A percentile compares a stretch with the other conserved stretches of the same genome.
phyloP scores from a whole-genome alignment of 2,329 filamentous ascomycete species.

The Xylaria arbuscula region DNA sequence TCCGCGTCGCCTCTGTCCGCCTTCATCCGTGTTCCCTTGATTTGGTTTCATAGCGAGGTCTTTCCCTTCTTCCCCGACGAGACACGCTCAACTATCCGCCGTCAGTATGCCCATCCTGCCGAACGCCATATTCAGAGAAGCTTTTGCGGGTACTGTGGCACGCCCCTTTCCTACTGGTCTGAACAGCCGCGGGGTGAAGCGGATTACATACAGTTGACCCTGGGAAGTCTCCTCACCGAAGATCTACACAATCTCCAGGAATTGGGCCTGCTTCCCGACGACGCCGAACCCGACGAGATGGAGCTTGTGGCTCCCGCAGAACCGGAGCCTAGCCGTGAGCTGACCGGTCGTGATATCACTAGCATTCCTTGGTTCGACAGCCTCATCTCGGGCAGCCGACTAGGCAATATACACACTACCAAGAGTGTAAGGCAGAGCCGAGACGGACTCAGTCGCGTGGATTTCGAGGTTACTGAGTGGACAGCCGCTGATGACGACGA shows the following conservation, averaged over 20 bases:
- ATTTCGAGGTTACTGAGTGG: constrained; percentile 89
- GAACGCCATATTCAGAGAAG: constrained; percentile 73
- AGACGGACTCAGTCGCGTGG: constrained; percentile 74
- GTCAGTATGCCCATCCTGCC: constrained; percentile 71
- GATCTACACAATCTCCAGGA: constrained; percentile 80
- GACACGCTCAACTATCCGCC: constrained; percentile 72
- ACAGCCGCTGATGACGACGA: constrained; percentile 60
- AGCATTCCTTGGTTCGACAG: constrained; percentile 88
- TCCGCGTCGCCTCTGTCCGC: constrained; percentile 80
- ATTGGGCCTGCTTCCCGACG: constrained; percentile 74
- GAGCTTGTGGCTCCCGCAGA: constrained; percentile 45
- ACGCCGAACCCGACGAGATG: constrained; percentile 46
- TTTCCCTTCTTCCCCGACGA: constrained; percentile 83
- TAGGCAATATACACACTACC: constrained; percentile 75
- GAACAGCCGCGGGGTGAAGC: constrained; percentile 77
- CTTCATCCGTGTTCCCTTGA: constrained; percentile 84
- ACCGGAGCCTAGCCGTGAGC: constrained; percentile 49
- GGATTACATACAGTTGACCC: constrained; percentile 81
- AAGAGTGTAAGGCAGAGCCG: constrained; percentile 64
- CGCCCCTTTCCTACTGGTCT: constrained; percentile 84
- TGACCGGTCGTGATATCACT: constrained; percentile 68
- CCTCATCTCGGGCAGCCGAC: constrained; percentile 78
- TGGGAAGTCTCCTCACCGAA: constrained; percentile 79
- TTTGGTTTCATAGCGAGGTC: constrained; percentile 82
- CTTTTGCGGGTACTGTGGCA: constrained; percentile 94